Evolutionary conservation across 306 rosid species (phyloP), one percentile per base, ranked within the genome.

Genomic region (Abrus pulchellus): DNA sequence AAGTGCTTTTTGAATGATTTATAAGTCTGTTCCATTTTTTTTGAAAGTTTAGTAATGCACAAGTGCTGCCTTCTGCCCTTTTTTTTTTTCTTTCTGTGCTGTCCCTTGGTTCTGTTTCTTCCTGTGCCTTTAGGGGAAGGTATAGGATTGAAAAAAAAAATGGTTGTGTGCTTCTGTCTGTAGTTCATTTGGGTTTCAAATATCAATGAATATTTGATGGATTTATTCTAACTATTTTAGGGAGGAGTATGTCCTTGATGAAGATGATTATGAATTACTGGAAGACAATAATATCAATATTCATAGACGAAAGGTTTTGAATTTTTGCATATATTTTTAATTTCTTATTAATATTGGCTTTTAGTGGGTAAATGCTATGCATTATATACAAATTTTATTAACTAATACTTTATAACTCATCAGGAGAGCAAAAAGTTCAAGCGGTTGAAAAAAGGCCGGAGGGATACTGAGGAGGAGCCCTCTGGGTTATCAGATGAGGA

Each of bases 161-260:
- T 72, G 38, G 38, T 33, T 83, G 20, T 52, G 7, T 52, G 9
- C 49, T 47, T 65, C 72, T 29, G 2, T 49, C 9, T 36, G 34
- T 40, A 48, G 9, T 41, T 65, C 32, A 38, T 73, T 62, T 41
- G 56, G 28, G 38, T 55, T 62, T 30, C 6, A 20, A 74, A 13
- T 40, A 41, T 45, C 7, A 44, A 41, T 32, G 38, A 77, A 60
- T 36, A 75, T 33, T 10, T 73, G 53, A 49, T 62, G 11, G 68
- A 45, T 75, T 59, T 76, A 47, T 74, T 78, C 59, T 50, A 54
- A 34, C 55, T 75, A 69, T 83, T 84, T 34, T 77, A 95, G 99
- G 81, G 99, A 95, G 89, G 97, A 93, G 72, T 95, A 90, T 84
- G 85, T 87, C 14, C 97, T 95, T 43, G 99, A 95, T 84, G 99